These are phyloP conservation scores for Fraxinus baroniana DNA, from an alignment of 305 asterid genomes.

Conservation along the genomic window DNA sequence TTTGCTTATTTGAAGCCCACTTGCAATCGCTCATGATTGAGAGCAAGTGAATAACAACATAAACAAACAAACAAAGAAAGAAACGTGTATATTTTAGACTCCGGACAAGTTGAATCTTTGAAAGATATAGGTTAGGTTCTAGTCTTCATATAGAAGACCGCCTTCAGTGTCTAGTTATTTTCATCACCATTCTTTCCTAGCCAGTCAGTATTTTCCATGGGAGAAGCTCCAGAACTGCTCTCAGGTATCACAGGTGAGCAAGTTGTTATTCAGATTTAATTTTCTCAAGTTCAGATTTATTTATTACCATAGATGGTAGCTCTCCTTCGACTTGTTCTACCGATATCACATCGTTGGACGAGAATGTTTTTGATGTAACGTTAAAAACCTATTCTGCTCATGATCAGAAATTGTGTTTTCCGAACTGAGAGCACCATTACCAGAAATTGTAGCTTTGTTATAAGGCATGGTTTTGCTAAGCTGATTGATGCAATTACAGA, in stretches of 20 bases:
- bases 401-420: neutral
- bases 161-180: neutral
- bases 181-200: neutral
- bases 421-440: neutral
- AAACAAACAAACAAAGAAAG: neutral
- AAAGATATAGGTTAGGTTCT: neutral
- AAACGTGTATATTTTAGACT: neutral
- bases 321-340: neutral
- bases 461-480: neutral
- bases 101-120: neutral
- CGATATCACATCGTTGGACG: neutral
- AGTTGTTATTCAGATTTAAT: neutral
- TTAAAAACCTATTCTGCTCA: neutral
- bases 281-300: neutral
- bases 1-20: neutral
- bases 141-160: neutral
- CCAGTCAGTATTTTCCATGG: constrained; percentile 28
- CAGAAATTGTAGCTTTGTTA: neutral
- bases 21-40: neutral
- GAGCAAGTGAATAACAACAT: neutral
- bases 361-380: neutral
- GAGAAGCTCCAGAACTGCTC: constrained; percentile 32
- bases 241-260: constrained; percentile 28
- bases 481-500: neutral
- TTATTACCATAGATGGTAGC: neutral